Conservation (phyloP, 495 filamentous ascomycete genomes). For the Hyaloscypha bicolor region DNA sequence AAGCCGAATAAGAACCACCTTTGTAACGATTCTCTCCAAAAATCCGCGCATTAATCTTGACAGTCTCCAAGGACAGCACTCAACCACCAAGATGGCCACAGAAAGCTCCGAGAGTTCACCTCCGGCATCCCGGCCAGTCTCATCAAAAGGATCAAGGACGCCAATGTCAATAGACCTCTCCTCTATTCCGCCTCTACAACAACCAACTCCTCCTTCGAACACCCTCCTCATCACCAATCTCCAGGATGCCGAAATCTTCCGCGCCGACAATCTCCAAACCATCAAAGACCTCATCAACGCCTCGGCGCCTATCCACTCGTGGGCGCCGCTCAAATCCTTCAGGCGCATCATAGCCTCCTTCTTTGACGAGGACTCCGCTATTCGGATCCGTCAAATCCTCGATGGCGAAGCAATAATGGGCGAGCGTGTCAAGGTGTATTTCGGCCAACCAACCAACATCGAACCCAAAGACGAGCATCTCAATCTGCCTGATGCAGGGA, state of each 20-base stretch:
- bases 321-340: conserved; percentile 90
- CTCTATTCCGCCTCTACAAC: conserved; percentile 73
- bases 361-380: conserved; percentile 69
- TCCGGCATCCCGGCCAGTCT: conserved; percentile 21
- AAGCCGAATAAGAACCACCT: neutral
- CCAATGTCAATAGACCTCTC: conserved; percentile 82
- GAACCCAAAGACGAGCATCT: conserved; percentile 68
- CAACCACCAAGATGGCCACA: conserved; percentile 19
- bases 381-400: conserved; percentile 68
- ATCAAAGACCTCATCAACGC: conserved; percentile 73
- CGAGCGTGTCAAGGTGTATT: conserved; percentile 79
- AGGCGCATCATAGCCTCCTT: conserved; percentile 92
- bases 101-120: conserved; percentile 23
- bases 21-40: neutral
- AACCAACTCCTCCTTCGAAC: conserved; percentile 85
- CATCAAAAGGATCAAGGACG: conserved; percentile 33
- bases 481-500: conserved; percentile 78
- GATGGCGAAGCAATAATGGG: conserved; percentile 72
- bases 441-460: conserved; percentile 71
- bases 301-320: conserved; percentile 76
- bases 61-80: neutral
- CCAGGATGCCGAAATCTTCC: conserved; percentile 75
- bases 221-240: conserved; percentile 94
- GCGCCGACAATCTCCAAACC: conserved; percentile 68
- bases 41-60: neutral